Evolutionary conservation across 139 green algal genomes (phyloP).

Genomic region (Chlorella sp.): DNA sequence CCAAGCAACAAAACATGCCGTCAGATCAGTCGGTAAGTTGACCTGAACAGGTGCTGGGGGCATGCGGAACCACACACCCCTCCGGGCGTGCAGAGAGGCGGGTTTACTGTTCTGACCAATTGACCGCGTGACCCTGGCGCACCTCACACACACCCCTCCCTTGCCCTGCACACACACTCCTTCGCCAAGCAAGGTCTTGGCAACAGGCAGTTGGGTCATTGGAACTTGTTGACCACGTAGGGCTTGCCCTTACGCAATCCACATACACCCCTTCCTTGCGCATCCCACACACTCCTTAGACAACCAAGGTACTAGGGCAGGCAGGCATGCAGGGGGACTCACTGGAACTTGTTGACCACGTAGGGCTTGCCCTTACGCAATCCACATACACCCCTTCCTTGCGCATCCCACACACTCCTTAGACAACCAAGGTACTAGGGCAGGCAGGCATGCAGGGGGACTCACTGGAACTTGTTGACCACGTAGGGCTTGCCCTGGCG

Average conservation of each 20-base stretch:
- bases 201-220: neutral
- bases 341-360: conserved; percentile 44
- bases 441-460: neutral
- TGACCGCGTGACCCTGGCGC: conserved; percentile 31
- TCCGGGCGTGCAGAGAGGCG: no score
- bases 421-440: neutral
- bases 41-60: no score
- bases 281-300: neutral
- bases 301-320: neutral
- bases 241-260: conserved; percentile 37
- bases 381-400: conserved; percentile 18
- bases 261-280: conserved; percentile 21
- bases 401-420: neutral
- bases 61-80: no score
- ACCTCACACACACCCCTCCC: conserved; percentile 26
- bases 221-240: conserved; percentile 45
- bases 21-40: no score
- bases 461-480: conserved; percentile 40
- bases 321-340: neutral
- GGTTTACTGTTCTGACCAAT: no score
- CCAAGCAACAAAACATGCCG: no score
- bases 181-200: neutral
- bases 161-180: neutral
- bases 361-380: conserved; percentile 43
- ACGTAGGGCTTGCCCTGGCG: conserved; percentile 45